These are phyloP conservation scores for Purshia tridentata DNA, from an alignment of 306 rosid species.

Conservation along the genomic window DNA sequence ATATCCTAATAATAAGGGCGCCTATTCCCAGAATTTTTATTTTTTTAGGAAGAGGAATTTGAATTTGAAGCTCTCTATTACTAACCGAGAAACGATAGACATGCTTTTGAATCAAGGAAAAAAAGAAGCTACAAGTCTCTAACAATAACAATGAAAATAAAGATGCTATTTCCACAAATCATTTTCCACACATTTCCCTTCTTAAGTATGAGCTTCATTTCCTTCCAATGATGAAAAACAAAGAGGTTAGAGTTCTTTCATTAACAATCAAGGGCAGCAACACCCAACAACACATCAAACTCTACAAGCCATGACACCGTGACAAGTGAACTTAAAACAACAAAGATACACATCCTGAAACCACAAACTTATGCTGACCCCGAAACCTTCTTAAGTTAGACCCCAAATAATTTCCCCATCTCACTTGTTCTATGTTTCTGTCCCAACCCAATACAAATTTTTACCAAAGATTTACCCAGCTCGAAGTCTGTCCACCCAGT, in stretches of 20 bases:
- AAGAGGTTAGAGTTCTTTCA: constrained; percentile 57
- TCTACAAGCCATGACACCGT: constrained; percentile 40
- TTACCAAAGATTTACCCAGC: constrained; percentile 40
- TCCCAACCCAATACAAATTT: constrained; percentile 33
- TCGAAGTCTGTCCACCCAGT: constrained; percentile 84
- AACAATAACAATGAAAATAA: neutral
- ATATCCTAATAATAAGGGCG: too few species aligned
- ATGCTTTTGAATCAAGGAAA: too few species aligned
- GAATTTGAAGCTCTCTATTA: too few species aligned
- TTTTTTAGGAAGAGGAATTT: too few species aligned
- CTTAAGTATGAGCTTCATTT: constrained; percentile 34
- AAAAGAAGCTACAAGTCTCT: neutral
- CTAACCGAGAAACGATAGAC: too few species aligned
- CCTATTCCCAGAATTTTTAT: too few species aligned
- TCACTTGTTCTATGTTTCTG: constrained; percentile 36
- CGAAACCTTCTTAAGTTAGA: constrained; percentile 46
- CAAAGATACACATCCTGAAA: constrained; percentile 45
- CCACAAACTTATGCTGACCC: constrained; percentile 15
- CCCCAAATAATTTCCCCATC: constrained; percentile 33
- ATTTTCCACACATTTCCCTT: constrained; percentile 4
- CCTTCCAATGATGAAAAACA: constrained; percentile 30
- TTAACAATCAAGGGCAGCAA: constrained; percentile 30
- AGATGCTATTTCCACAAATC: neutral
- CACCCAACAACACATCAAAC: constrained; percentile 39
- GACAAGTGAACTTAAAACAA: constrained; percentile 14